These are phyloP conservation scores for Vicia villosa DNA, from an alignment of 306 rosid genomes.

Conservation along the genomic window DNA sequence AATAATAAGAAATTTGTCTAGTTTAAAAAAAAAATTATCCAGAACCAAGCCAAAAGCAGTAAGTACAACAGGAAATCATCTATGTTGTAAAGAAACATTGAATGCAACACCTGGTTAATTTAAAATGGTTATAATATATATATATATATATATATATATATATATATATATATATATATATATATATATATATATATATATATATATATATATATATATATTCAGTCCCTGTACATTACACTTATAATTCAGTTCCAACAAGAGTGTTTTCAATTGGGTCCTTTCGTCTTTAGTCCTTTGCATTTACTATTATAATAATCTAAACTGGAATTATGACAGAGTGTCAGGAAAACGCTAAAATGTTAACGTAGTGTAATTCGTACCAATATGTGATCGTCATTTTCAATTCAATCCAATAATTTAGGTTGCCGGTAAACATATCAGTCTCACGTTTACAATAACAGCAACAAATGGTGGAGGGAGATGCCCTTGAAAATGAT, in stretches of 20 bases:
- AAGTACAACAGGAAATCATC: conserved; percentile 33
- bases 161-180: no score
- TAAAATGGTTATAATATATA: neutral
- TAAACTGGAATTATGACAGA: neutral
- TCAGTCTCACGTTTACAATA: neutral
- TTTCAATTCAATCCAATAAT: conserved; percentile 3
- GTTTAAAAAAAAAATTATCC: neutral
- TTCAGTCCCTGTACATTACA: neutral
- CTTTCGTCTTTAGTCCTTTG: neutral
- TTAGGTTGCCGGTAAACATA: neutral
- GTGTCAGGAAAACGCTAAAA: neutral
- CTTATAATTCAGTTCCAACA: neutral
- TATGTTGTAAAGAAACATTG: conserved; percentile 24
- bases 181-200: no score
- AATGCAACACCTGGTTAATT: conserved; percentile 15
- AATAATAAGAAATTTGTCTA: conserved; percentile 18
- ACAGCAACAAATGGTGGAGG: conserved; percentile 1
- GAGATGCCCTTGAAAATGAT: neutral
- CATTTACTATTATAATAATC: neutral
- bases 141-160: no score
- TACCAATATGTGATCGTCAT: neutral
- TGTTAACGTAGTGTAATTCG: neutral
- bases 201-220: no score
- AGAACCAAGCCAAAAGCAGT: conserved; percentile 17
- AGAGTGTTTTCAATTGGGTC: conserved; percentile 2